Base-by-base conservation (phyloP, 371 early-diverging fungal genomes). In the Lichtheimia hyalospora region DNA sequence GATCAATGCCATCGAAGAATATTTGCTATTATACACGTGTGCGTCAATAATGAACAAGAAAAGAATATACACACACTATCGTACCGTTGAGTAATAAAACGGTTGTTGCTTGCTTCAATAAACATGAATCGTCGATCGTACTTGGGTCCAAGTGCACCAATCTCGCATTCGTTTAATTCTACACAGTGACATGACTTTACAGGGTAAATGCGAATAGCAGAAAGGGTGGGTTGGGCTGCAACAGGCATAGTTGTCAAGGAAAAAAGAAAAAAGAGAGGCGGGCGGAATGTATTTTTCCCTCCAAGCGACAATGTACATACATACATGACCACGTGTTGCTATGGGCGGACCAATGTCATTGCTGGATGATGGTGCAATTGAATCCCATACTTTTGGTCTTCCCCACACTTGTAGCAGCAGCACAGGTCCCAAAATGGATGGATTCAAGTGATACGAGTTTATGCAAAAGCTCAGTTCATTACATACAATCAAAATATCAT, bases 111-210 rank as follows among this genome's bases (percentile, higher is more conserved):
- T 8, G 48, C 70, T 14, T 77, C 68, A 51, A 81, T 57, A 52
- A 77, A 62, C 75, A 81, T 73, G 48, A 77, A 81, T 0, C 75
- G 70, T 58, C 81, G 67, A 57, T 81, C 81, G 52, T 69, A 24
- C n/a, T 57, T 46, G 21, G 76, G 63, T 3, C 81, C 81, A 16
- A 81, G 50, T 24, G 58, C 40, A 14, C 65, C 68, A 0, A 81
- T 69, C 28, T 75, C 49, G 41, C 70, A 71, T 52, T 67, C 70
- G 20, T 66, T 23, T 3, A 81, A 13, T 10, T 66, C 51, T 14
- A 75, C 64, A 16, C 58, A 57, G 56, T 77, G 75, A 57, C 81
- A 81, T 1, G 81, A 77, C 57, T 81, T 81, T 12, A 81, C 65
- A 0, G 81, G 81, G 39, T 66, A 77, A 6, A 77, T 63, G 10